Base-by-base conservation (phyloP, 371 early-diverging fungal species). In the Mortierella sp. region DNA sequence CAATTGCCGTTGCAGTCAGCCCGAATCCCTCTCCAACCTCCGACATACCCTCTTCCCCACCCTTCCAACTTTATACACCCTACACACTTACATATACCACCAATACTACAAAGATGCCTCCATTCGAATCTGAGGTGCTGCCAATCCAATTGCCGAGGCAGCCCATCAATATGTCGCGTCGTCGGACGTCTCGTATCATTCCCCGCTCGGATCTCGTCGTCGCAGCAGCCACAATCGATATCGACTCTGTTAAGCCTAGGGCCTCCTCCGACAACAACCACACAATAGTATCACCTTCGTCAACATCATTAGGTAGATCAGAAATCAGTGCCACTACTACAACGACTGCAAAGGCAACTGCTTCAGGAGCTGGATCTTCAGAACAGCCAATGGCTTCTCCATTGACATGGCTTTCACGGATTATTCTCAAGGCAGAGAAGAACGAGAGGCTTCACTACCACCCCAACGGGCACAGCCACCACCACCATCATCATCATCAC, bases 371-470 rank as follows among this genome's bases (percentile, higher is more conserved):
- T 14, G 73, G 43, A 41, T 26, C 64, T 44, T 64, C 66, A 40
- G 55, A 16, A 10, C 37, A 64, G 70, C 34, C 37, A 24, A 71
- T 45, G 29, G 37, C 64, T 10, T 77, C 77, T 2, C 72, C 78
- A 9, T 48, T 82, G 68, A 24, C 82, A 0, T 74, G 82, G 75
- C 69, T 82, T n/a, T 77, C 82, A 26, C 19, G 78, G 39, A 65
- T 77, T 37, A 77, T 77, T 63, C 74, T 78, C 37, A 77, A 74
- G 48, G 82, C 82, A 8, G 75, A 75, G 3, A 70, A 66, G 63
- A 75, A 82, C 24, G 82, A 82, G 26, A 74, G 78, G n/a, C 26
- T 82, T 16, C 82, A 82, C 22, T 82, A 82, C 24, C 82, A 82
- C 29, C 34, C 78, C 8, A 63, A 82, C 65, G 82, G 82, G 14